These are phyloP conservation scores for Apiospora saccharicola DNA, from an alignment of 2,329 filamentous ascomycete species.

Conservation along the genomic window DNA sequence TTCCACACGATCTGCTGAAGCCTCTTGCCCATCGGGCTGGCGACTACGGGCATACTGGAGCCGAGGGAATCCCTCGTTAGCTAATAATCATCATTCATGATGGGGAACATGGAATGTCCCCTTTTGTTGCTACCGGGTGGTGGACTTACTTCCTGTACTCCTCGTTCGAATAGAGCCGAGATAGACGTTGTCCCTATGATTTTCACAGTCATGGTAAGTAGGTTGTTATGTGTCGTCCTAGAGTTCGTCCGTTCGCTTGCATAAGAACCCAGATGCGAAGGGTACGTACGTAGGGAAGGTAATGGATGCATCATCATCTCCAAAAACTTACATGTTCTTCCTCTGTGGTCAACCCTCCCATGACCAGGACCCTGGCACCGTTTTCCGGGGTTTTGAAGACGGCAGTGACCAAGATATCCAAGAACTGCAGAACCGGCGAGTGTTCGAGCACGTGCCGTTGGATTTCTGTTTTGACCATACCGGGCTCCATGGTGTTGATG, in stretches of 20 bases:
- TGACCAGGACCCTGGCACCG: constrained; percentile 1
- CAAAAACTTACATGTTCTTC: constrained; percentile 5
- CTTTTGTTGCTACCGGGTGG: too few species aligned
- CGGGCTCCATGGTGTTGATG: constrained; percentile 8
- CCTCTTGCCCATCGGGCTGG: not conserved
- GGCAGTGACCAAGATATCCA: not conserved
- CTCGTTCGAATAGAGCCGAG: not conserved
- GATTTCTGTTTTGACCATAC: constrained; percentile 14
- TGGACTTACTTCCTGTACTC: constrained; percentile 6
- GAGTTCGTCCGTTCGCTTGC: too few species aligned
- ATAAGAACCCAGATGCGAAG: too few species aligned
- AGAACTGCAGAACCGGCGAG: not conserved
- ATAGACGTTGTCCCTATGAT: not conserved
- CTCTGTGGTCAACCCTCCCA: constrained; percentile 3
- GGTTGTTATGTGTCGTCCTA: too few species aligned
- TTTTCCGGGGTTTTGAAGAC: constrained; percentile 20
- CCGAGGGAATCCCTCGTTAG: not conserved
- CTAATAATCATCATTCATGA: not conserved
- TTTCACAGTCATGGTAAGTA: not conserved
- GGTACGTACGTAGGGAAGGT: too few species aligned
- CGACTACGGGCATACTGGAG: not conserved
- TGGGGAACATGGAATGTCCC: not conserved
- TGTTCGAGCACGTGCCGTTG: not conserved
- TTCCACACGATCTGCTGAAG: not conserved
- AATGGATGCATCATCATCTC: not conserved